Conservation (phyloP, 768 basidiomycete species). For the Coprinopsis marcescibilis region DNA sequence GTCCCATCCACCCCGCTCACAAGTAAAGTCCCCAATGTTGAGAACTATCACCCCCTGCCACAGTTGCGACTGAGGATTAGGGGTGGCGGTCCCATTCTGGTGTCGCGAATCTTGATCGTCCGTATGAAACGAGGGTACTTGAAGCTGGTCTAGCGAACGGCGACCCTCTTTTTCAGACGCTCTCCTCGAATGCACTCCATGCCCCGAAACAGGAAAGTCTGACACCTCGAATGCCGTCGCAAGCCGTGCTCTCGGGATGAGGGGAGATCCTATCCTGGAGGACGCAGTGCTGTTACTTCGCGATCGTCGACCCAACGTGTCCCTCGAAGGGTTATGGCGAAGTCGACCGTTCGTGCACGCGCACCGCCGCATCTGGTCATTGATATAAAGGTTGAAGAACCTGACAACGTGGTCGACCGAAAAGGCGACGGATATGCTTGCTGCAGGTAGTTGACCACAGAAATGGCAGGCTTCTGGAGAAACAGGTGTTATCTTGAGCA, state of each 20-base stretch:
- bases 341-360: slow-evolving; percentile 53
- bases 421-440: slow-evolving; percentile 61
- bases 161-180: slow-evolving; percentile 65
- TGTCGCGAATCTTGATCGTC: slow-evolving; percentile 34
- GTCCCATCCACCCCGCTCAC: slow-evolving; percentile 80
- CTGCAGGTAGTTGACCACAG: slow-evolving; percentile 63
- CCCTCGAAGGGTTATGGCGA: slow-evolving; percentile 38
- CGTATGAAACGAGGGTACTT: slow-evolving; percentile 38
- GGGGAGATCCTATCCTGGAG: slow-evolving; percentile 41
- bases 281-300: slow-evolving; percentile 53
- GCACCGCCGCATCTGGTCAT: slow-evolving; percentile 57
- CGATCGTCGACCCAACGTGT: slow-evolving; percentile 49
- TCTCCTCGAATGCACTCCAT: slow-evolving; percentile 71
- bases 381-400: slow-evolving; percentile 58
- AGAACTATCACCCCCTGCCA: slow-evolving; percentile 58
- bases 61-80: slow-evolving; percentile 32
- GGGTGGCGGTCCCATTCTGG: slow-evolving; percentile 31
- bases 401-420: slow-evolving; percentile 60
- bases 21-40: slow-evolving; percentile 48
- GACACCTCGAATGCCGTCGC: slow-evolving; percentile 44
- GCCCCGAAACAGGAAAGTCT: slow-evolving; percentile 74
- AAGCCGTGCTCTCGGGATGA: slow-evolving; percentile 42
- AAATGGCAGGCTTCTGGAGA: slow-evolving; percentile 53
- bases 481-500: slow-evolving; percentile 56
- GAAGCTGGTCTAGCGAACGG: slow-evolving; percentile 42